Evolutionary conservation across 2,329 filamentous ascomycete species (phyloP).

Genomic region (Byssothecium circinans): DNA sequence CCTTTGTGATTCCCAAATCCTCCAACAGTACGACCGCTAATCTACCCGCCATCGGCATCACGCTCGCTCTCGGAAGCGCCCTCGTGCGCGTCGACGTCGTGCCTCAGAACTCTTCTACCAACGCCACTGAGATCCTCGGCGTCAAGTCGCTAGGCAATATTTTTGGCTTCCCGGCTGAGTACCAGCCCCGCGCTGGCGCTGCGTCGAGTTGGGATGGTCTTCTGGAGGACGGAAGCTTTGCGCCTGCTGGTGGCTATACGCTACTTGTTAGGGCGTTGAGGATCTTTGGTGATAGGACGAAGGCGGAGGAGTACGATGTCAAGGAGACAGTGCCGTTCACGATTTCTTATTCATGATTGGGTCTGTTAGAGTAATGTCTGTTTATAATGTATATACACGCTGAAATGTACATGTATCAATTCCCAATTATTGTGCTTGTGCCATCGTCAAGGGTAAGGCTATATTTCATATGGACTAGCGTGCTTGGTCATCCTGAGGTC

Average conservation of each 20-base stretch:
- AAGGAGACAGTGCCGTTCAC: constrained; percentile 8
- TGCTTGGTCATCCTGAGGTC: too few species aligned
- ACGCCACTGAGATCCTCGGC: not conserved
- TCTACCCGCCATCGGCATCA: constrained; percentile 2
- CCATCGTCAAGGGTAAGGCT: too few species aligned
- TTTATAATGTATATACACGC: too few species aligned
- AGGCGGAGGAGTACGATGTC: constrained; percentile 4
- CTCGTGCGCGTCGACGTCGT: constrained; percentile 11
- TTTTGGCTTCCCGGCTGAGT: constrained; percentile 7
- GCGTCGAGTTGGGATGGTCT: constrained; percentile 16
- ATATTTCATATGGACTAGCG: too few species aligned
- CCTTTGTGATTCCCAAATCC: not conserved
- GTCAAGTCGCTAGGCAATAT: constrained; percentile 9
- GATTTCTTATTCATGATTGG: constrained; percentile 6
- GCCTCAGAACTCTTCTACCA: not conserved
- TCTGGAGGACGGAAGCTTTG: constrained; percentile 15
- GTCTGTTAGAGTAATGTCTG: too few species aligned
- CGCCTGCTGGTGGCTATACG: constrained; percentile 17
- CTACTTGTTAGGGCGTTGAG: constrained; percentile 16
- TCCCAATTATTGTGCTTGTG: too few species aligned
- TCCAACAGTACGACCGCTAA: constrained; percentile 3
- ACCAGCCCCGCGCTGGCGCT: constrained; percentile 5
- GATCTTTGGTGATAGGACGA: constrained; percentile 11
- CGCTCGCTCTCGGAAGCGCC: constrained; percentile 5
- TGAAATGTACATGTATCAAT: too few species aligned